These are phyloP conservation scores for Physcia stellaris DNA, from an alignment of 495 filamentous ascomycete genomes.

Conservation along the genomic window DNA sequence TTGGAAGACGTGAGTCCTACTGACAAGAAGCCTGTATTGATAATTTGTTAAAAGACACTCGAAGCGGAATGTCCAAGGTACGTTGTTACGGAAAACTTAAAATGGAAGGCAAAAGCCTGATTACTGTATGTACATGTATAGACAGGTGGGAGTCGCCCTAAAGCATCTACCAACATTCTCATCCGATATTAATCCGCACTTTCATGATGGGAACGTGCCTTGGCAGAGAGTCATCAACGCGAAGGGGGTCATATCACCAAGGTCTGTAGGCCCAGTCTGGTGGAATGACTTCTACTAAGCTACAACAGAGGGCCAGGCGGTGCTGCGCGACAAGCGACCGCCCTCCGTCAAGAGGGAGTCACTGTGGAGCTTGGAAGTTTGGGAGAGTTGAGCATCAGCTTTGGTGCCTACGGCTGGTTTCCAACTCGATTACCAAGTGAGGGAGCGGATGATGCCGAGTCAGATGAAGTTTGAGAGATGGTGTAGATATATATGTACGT, in stretches of 20 bases:
- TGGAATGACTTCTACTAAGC: background rate
- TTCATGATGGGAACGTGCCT: constrained; percentile 66
- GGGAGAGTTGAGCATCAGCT: constrained; percentile 57
- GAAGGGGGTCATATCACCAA: constrained; percentile 70
- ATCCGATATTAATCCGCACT: constrained; percentile 29
- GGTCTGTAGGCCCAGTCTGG: constrained; percentile 34
- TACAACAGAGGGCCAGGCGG: constrained; percentile 48
- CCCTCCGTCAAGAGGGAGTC: constrained; percentile 55
- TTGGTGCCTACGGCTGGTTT: constrained; percentile 64
- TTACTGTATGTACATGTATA: constrained; percentile 39
- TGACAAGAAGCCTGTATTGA: background rate
- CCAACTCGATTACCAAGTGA: constrained; percentile 42
- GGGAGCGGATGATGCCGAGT: constrained; percentile 11
- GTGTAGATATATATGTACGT: too few relatives aligned
- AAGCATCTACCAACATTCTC: constrained; percentile 57
- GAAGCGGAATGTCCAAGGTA: constrained; percentile 28
- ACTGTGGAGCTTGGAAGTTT: constrained; percentile 47
- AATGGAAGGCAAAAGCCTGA: constrained; percentile 1
- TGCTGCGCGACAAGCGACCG: constrained; percentile 53
- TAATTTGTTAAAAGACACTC: too few relatives aligned
- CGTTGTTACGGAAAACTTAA: background rate
- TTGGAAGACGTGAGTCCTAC: constrained; percentile 61
- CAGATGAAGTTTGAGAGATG: background rate
- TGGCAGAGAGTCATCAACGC: constrained; percentile 91
- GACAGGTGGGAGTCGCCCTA: constrained; percentile 78